Evolutionary conservation across 2,329 filamentous ascomycete genomes (phyloP).

Genomic region (Monosporascus sp.): DNA sequence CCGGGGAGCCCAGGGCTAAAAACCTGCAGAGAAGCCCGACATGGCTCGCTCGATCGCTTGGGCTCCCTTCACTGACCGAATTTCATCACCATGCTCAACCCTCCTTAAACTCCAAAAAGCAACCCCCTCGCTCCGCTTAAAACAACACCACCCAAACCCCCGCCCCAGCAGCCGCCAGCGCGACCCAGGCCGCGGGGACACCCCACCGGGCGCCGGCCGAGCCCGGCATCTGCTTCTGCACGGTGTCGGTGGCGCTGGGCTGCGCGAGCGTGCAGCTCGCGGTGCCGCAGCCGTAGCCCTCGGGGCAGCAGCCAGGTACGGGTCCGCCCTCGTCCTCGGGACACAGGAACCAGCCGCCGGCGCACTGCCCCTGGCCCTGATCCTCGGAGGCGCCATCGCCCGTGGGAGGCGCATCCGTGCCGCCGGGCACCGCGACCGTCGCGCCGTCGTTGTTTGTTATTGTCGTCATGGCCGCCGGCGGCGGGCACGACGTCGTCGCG

Average conservation of each 20-base stretch:
- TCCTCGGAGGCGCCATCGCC: constrained; percentile 29
- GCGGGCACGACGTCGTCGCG: constrained; percentile 71
- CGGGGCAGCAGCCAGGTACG: constrained; percentile 79
- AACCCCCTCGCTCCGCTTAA: no score
- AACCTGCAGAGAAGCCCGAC: no score
- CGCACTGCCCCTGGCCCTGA: constrained; percentile 47
- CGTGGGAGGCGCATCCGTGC: constrained; percentile 37
- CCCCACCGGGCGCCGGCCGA: not conserved
- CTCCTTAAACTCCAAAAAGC: no score
- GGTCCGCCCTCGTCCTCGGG: constrained; percentile 43
- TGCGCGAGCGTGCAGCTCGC: constrained; percentile 62
- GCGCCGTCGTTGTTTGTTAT: constrained; percentile 64
- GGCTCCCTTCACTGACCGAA: no score
- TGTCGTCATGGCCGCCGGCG: constrained; percentile 51
- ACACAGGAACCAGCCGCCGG: constrained; percentile 75
- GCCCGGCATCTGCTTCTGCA: constrained; percentile 48
- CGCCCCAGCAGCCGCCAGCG: constrained; percentile 1
- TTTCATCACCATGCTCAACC: no score
- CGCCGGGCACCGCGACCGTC: constrained; percentile 64
- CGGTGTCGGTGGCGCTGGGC: constrained; percentile 49
- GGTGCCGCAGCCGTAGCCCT: constrained; percentile 67
- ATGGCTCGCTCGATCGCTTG: no score
- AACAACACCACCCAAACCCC: not conserved
- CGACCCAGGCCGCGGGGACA: not conserved
- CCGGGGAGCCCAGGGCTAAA: no score